A percentile compares a stretch with the other conserved stretches of the same genome.
Conservation (phyloP, 805 yeast genomes). For the Danielia oregonensis region DNA sequence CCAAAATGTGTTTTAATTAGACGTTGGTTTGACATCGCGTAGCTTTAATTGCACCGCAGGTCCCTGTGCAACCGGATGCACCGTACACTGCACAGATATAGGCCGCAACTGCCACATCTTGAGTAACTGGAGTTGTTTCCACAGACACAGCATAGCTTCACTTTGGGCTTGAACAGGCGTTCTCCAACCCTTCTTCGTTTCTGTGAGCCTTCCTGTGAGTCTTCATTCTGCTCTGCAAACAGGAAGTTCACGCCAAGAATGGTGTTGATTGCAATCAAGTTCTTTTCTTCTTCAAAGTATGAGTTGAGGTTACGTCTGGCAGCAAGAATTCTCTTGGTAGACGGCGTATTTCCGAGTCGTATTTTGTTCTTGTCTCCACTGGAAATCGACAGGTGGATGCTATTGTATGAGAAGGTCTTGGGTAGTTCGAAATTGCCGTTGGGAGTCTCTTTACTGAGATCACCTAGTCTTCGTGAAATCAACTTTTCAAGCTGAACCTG, state of each 20-base stretch:
- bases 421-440: slow-evolving; percentile 37
- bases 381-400: slow-evolving; percentile 22
- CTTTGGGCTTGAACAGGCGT: slow-evolving; percentile 25
- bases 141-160: slow-evolving; percentile 40
- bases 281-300: slow-evolving; percentile 45
- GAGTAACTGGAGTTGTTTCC: slow-evolving; percentile 35
- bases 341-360: slow-evolving; percentile 41
- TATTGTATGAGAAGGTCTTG: slow-evolving; percentile 35
- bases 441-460: slow-evolving; percentile 31
- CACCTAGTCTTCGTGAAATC: slow-evolving; percentile 33
- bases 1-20: too few relatives aligned
- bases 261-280: slow-evolving; percentile 39
- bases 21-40: too few relatives aligned
- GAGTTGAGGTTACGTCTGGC: slow-evolving; percentile 41
- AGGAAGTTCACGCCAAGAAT: slow-evolving; percentile 39
- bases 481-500: slow-evolving; percentile 40
- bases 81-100: slow-evolving; percentile 37
- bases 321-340: slow-evolving; percentile 39
- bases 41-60: slow-evolving; percentile 38
- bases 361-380: slow-evolving; percentile 22
- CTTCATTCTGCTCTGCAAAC: slow-evolving; percentile 35
- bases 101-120: slow-evolving; percentile 38
- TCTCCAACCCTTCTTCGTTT: slow-evolving; percentile 12
- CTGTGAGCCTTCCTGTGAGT: slow-evolving; percentile 11
- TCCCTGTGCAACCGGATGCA: slow-evolving; percentile 39